Conservation (phyloP, 345 rosid species). For the Eucalyptus fibrosa region DNA sequence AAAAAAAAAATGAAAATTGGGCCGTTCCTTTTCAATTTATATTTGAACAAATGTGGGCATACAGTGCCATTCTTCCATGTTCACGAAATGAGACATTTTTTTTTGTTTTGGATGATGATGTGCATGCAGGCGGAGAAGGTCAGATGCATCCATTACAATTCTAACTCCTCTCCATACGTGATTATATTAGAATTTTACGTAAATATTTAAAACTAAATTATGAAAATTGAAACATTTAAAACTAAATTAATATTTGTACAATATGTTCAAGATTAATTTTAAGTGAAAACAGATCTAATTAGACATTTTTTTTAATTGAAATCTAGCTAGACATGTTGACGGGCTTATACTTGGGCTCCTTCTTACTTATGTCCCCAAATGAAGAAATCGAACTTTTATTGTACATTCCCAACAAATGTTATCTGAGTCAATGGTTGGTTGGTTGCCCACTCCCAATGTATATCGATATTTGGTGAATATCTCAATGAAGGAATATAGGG, state of each 20-base stretch:
- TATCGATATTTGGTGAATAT: no score
- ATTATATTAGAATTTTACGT: neutral
- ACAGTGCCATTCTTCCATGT: neutral
- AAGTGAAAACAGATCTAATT: no score
- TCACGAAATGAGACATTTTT: neutral
- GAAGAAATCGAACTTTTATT: no score
- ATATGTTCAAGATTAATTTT: neutral
- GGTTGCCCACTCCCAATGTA: no score
- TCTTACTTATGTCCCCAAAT: accelerated
- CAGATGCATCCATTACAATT: neutral
- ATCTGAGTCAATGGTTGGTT: no score
- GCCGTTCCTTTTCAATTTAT: neutral
- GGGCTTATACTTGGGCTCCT: accelerated
- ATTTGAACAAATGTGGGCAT: neutral
- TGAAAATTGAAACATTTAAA: accelerated
- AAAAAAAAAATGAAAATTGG: neutral
- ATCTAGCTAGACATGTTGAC: no score
- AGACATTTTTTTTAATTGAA: no score
- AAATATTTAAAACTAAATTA: neutral
- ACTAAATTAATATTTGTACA: accelerated
- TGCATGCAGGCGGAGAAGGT: neutral
- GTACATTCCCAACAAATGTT: no score
- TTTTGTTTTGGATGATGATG: neutral
- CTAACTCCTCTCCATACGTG: no score
- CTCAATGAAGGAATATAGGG: accelerated